Evolutionary conservation across 1,284 basidiomycete genomes (phyloP).

Genomic region (Rhodofomes roseus): DNA sequence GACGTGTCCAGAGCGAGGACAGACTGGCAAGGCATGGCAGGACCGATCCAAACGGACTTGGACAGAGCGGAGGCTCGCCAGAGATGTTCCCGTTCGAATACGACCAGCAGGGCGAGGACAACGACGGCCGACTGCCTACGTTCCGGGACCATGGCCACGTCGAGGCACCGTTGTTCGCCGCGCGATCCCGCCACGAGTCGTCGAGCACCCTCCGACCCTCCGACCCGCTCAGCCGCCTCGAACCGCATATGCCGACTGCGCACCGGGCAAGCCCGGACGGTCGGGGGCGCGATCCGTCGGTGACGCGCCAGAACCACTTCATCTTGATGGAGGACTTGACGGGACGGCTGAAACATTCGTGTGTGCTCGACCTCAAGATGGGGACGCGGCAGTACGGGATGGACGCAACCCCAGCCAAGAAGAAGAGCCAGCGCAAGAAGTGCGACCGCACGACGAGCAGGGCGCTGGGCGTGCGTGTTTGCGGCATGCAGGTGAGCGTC

Average conservation of each 20-base stretch:
- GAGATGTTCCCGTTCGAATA: conserved; percentile 50
- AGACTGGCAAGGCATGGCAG: conserved; percentile 35
- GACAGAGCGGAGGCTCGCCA: conserved; percentile 6
- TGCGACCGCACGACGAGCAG: conserved; percentile 95
- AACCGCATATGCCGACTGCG: conserved; percentile 19
- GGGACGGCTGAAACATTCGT: conserved; percentile 89
- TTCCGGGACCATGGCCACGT: conserved; percentile 10
- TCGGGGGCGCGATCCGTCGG: conserved; percentile 28
- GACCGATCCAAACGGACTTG: neutral
- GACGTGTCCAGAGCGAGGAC: conserved; percentile 63
- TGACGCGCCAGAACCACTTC: conserved; percentile 92
- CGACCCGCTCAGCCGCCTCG: conserved; percentile 8
- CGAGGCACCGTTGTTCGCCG: conserved; percentile 18
- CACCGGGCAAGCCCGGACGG: conserved; percentile 21
- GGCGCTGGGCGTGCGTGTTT: conserved; percentile 88
- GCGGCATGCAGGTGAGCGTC: conserved; percentile 93
- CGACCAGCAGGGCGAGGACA: conserved; percentile 10
- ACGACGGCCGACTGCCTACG: neutral
- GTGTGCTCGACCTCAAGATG: conserved; percentile 99
- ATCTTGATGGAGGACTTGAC: conserved; percentile 99
- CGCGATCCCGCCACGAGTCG: conserved; percentile 44
- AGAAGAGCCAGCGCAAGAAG: conserved; percentile 97
- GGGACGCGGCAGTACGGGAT: conserved; percentile 98
- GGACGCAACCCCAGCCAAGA: conserved; percentile 90
- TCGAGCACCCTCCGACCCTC: conserved; percentile 51